Percentiles rank a stretch among this genome's conserved stretches.
phyloP scores from a whole-genome alignment of 2,329 filamentous ascomycete genomes.

The Hypoxylon sp. region DNA sequence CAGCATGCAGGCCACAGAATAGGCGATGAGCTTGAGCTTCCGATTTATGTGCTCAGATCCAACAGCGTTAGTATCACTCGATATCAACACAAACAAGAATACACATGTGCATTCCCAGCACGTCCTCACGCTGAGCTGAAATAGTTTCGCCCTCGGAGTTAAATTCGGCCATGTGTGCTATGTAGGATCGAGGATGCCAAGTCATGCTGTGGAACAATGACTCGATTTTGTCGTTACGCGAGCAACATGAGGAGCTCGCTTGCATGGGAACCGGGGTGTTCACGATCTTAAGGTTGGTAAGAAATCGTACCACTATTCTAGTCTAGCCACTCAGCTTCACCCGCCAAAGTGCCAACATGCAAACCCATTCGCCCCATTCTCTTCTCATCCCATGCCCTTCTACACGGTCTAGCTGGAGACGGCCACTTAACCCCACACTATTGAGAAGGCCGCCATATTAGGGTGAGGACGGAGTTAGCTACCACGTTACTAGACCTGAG shows the following conservation, averaged over 20 bases:
- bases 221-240: constrained; percentile 11
- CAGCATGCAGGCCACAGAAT: constrained; percentile 10
- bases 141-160: neutral
- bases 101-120: neutral
- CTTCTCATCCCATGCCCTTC: constrained; percentile 9
- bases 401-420: constrained; percentile 21
- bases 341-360: constrained; percentile 21
- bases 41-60: neutral
- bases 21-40: constrained; percentile 4
- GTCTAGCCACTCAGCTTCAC: constrained; percentile 25
- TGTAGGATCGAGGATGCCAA: neutral
- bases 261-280: constrained; percentile 7
- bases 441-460: constrained; percentile 11
- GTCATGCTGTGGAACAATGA: constrained; percentile 2
- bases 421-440: constrained; percentile 15
- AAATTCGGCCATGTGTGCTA: neutral
- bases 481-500: constrained; percentile 31
- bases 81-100: neutral
- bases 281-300: constrained; percentile 30
- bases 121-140: neutral
- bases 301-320: constrained; percentile 32
- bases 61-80: neutral
- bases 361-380: constrained; percentile 28
- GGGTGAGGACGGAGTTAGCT: constrained; percentile 9
- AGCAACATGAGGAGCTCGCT: constrained; percentile 19